These are phyloP conservation scores for Pseudoperonospora humuli DNA, from an alignment of 352 stramenopile genomes.

Conservation along the genomic window DNA sequence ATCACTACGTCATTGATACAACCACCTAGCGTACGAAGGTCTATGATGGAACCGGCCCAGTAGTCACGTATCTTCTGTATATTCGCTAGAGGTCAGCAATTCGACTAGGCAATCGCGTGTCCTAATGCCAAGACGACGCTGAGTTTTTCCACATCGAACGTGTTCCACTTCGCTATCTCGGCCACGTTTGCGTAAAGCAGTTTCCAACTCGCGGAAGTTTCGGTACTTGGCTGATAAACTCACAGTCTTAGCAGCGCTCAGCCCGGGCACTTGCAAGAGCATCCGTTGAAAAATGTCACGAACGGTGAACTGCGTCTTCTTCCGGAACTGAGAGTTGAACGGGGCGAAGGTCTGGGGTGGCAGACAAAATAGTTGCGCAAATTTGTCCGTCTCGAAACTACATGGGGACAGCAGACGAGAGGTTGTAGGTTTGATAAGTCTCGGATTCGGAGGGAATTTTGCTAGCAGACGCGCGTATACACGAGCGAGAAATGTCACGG, in stretches of 20 bases:
- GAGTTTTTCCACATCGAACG: slow-evolving; percentile 38
- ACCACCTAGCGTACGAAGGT: no score
- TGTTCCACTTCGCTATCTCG: slow-evolving; percentile 33
- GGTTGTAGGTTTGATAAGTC: not conserved
- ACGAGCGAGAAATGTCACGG: slow-evolving; percentile 56
- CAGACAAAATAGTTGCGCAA: slow-evolving; percentile 36
- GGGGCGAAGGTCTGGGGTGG: slow-evolving; percentile 38
- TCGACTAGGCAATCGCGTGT: slow-evolving; percentile 23
- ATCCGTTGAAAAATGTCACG: slow-evolving; percentile 79
- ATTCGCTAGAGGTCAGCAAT: slow-evolving; percentile 29
- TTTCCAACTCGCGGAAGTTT: slow-evolving; percentile 44
- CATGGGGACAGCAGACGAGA: slow-evolving; percentile 14
- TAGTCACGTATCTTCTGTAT: slow-evolving; percentile 19
- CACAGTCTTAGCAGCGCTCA: slow-evolving; percentile 49
- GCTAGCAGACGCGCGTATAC: slow-evolving; percentile 57
- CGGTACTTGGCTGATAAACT: slow-evolving; percentile 34
- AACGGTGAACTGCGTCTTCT: slow-evolving; percentile 62
- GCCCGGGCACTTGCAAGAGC: slow-evolving; percentile 62
- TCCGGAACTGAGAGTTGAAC: slow-evolving; percentile 74
- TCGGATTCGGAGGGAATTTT: slow-evolving; percentile 32
- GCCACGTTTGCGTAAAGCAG: slow-evolving; percentile 27
- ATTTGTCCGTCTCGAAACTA: slow-evolving; percentile 4
- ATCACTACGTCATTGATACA: no score
- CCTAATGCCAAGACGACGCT: slow-evolving; percentile 40
- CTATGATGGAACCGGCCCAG: not conserved